Conservation (phyloP, 352 stramenopile species). For the Globisporangium emineosum region DNA sequence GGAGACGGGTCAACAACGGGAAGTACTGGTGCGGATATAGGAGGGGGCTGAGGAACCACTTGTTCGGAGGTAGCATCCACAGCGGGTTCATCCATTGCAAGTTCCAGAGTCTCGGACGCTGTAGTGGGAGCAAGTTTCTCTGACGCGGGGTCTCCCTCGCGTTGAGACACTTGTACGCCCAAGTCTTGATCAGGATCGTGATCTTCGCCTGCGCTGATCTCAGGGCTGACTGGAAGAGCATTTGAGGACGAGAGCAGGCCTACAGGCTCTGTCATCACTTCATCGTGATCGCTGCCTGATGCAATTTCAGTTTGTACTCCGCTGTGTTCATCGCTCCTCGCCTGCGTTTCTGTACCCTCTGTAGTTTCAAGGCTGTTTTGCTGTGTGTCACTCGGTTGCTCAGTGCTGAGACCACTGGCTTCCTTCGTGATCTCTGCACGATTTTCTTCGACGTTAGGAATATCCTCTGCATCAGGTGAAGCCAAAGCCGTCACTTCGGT, state of each 20-base stretch:
- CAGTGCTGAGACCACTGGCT: background rate
- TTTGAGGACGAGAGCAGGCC: no score
- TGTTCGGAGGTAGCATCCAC: no score
- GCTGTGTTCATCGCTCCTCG: background rate
- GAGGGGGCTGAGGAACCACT: no score
- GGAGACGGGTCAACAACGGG: constrained; percentile 44
- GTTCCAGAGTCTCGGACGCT: background rate
- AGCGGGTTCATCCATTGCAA: background rate
- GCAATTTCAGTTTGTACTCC: background rate
- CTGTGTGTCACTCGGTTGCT: background rate
- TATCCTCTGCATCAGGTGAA: background rate
- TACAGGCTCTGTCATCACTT: background rate
- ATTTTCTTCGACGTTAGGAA: background rate
- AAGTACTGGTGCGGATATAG: constrained; percentile 20
- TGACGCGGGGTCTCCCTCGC: background rate
- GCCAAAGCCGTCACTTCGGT: background rate
- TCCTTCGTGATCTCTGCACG: background rate
- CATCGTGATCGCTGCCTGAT: background rate
- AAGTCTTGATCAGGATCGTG: background rate
- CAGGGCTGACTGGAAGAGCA: background rate
- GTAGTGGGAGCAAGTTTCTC: background rate
- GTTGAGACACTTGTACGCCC: background rate
- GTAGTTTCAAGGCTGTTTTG: background rate
- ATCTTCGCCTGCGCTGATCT: background rate
- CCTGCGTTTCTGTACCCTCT: background rate